Conservation (phyloP, 306 rosid species). For the Vigna trinervia region DNA sequence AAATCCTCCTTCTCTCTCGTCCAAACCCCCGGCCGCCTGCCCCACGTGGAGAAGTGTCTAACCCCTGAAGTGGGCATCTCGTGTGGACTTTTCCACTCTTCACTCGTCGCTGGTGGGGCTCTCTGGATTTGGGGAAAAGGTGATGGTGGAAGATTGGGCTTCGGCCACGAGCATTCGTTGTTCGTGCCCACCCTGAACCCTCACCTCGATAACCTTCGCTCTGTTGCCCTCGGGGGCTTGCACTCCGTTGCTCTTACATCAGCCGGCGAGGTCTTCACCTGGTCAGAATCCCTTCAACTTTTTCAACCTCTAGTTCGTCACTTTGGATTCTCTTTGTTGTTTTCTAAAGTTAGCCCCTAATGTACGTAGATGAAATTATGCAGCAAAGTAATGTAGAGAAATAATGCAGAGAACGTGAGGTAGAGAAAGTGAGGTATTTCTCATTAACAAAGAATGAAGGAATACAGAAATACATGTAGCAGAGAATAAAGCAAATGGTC, state of each 20-base stretch:
- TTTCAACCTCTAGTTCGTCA: background rate
- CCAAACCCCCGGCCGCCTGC: slow-evolving; percentile 59
- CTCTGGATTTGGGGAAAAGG: slow-evolving; percentile 98
- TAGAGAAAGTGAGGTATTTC: no score
- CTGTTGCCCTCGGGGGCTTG: slow-evolving; percentile 77
- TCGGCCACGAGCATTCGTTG: slow-evolving; percentile 76
- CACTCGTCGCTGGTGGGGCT: slow-evolving; percentile 64
- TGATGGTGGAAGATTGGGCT: slow-evolving; percentile 89
- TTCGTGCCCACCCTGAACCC: slow-evolving; percentile 84
- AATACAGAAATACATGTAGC: no score
- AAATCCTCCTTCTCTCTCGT: slow-evolving; percentile 61
- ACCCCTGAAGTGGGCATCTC: slow-evolving; percentile 71
- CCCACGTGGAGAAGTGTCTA: background rate
- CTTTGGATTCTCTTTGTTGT: background rate
- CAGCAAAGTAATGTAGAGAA: no score
- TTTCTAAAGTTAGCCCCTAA: background rate
- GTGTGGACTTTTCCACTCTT: slow-evolving; percentile 93
- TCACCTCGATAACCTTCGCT: slow-evolving; percentile 59
- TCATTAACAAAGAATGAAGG: no score
- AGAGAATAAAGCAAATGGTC: no score
- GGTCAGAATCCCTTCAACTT: slow-evolving; percentile 67
- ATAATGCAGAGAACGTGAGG: no score
- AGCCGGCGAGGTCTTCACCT: slow-evolving; percentile 73
- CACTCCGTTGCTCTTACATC: slow-evolving; percentile 78
- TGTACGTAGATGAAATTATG: no score